These are phyloP conservation scores for Lactifluus hygrophoroides DNA, from an alignment of 768 basidiomycete species.

Conservation along the genomic window DNA sequence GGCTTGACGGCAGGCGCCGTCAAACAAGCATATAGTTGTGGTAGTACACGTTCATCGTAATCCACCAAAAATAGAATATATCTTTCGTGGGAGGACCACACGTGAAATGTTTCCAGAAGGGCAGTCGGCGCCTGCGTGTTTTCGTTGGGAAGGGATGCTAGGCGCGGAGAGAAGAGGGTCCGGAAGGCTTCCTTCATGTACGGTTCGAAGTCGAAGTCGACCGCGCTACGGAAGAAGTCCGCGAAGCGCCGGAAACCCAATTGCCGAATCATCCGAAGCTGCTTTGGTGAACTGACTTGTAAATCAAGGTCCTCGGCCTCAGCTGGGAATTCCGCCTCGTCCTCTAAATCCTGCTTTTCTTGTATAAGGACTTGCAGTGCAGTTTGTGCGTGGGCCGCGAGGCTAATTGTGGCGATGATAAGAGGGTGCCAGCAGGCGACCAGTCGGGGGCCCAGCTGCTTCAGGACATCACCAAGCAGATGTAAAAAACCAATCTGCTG, in stretches of 20 bases:
- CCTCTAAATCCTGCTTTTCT: constrained; percentile 29
- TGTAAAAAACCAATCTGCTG: constrained; percentile 82
- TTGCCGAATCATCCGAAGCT: constrained; percentile 60
- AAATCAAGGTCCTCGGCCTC: constrained; percentile 29
- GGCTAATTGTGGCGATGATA: constrained; percentile 55
- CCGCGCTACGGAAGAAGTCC: constrained; percentile 76
- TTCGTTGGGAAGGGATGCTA: constrained; percentile 65
- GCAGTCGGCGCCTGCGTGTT: constrained; percentile 90
- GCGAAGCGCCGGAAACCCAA: constrained; percentile 78
- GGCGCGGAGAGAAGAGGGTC: constrained; percentile 73
- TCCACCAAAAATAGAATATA: constrained; percentile 58
- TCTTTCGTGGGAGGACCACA: constrained; percentile 57
- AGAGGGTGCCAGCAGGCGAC: constrained; percentile 66
- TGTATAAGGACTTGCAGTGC: constrained; percentile 35
- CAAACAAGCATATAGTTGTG: constrained; percentile 76
- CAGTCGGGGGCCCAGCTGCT: constrained; percentile 69
- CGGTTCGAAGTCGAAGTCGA: constrained; percentile 63
- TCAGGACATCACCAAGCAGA: constrained; percentile 76
- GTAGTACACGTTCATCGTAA: constrained; percentile 59
- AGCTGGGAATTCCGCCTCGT: constrained; percentile 17
- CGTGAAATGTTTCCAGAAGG: constrained; percentile 74
- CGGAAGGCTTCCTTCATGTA: constrained; percentile 62
- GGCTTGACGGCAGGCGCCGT: constrained; percentile 82
- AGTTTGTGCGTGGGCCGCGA: constrained; percentile 58
- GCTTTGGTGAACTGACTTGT: constrained; percentile 11